Conservation (phyloP, 768 basidiomycete species). For the Termitomyces sp. region DNA sequence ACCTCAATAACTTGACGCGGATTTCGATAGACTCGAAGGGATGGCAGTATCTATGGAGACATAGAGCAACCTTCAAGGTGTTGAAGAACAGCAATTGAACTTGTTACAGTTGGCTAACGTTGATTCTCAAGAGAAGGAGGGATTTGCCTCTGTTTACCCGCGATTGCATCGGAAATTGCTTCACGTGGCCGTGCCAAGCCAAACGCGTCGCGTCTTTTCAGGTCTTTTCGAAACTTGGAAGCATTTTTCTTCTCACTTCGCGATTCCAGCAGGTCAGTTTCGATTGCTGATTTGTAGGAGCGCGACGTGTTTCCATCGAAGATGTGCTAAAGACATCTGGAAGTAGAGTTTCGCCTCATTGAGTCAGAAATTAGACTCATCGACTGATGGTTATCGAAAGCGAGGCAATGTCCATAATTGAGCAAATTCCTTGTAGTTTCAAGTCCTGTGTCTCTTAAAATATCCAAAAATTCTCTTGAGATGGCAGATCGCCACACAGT, state of each 20-base stretch:
- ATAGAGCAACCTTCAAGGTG: neutral
- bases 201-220: neutral
- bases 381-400: too few species aligned
- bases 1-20: neutral
- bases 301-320: neutral
- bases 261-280: neutral
- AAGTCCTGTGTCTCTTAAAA: too few species aligned
- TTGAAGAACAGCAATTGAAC: neutral
- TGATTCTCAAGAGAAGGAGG: neutral
- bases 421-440: too few species aligned
- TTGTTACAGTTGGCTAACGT: neutral
- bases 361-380: neutral
- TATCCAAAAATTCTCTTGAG: neutral
- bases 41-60: slow-evolving; percentile 4
- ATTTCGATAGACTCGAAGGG: neutral
- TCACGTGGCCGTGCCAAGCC: slow-evolving; percentile 4
- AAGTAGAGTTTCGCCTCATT: too few species aligned
- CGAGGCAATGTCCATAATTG: too few species aligned
- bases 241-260: neutral
- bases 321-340: neutral
- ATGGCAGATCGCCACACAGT: neutral
- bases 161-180: slow-evolving; percentile 10
- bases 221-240: too few species aligned
- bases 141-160: slow-evolving; percentile 8
- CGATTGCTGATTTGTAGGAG: too few species aligned